These are phyloP conservation scores for Scytalidium lignicola DNA, from an alignment of 2,329 filamentous ascomycete species.

Conservation along the genomic window DNA sequence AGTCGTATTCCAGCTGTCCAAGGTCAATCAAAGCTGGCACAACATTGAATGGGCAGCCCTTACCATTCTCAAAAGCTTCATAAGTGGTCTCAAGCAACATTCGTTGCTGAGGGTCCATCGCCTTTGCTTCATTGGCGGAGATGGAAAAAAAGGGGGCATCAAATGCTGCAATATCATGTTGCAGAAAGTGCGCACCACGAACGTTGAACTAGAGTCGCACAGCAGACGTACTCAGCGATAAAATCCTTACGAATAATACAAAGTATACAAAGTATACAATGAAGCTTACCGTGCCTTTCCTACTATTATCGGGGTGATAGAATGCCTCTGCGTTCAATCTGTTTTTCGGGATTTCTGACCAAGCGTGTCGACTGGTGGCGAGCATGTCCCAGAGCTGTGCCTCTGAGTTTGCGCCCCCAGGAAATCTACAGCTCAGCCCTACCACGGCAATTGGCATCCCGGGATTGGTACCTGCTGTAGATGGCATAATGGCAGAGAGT, in stretches of 20 bases:
- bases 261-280: conserved; percentile 1
- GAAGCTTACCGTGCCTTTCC: conserved; percentile 35
- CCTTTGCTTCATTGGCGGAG: conserved; percentile 27
- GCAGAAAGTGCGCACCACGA: conserved; percentile 26
- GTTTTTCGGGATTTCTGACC: conserved; percentile 29
- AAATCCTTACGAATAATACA: no score
- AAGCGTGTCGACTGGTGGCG: conserved; percentile 38
- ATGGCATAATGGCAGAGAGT: not conserved
- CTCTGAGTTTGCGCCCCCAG: conserved; percentile 34
- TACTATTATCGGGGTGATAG: conserved; percentile 43
- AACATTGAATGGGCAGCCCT: not conserved
- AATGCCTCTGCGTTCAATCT: conserved; percentile 46
- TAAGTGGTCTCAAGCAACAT: conserved; percentile 10
- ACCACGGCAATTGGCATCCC: conserved; percentile 28
- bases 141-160: conserved; percentile 37
- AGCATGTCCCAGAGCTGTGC: conserved; percentile 46
- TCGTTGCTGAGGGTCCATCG: conserved; percentile 11
- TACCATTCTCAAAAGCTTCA: conserved; percentile 13
- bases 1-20: conserved; percentile 10
- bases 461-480: not conserved
- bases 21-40: not conserved
- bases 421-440: conserved; percentile 34
- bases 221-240: not conserved
- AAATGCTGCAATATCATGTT: conserved; percentile 29
- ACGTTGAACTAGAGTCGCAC: conserved; percentile 7